Conservation (phyloP, 192 early-diverging fungal genomes). For the Linnemannia exigua region DNA sequence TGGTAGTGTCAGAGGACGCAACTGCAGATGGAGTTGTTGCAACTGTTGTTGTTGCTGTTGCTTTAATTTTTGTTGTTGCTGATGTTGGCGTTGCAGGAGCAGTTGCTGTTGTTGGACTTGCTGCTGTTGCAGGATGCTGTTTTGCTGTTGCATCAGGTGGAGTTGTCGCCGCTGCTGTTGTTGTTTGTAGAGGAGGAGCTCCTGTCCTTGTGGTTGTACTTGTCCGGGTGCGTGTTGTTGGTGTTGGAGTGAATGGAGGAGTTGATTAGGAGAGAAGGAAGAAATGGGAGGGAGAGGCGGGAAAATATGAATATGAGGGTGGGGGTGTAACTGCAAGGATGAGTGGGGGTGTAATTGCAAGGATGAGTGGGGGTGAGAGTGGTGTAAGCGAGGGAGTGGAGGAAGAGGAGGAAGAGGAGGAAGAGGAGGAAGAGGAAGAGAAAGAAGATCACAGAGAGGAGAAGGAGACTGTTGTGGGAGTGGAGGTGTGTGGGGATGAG, state of each 20-base stretch:
- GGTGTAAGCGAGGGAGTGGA: not conserved
- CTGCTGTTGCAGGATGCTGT: conserved; percentile 13
- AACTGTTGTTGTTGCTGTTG: conserved; percentile 26
- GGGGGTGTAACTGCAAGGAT: no score
- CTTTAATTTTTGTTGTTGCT: conserved; percentile 16
- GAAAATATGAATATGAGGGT: no score
- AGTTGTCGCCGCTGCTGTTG: not conserved
- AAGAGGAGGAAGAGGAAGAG: not conserved
- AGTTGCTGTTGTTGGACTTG: conserved; percentile 23
- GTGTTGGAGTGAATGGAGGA: not conserved
- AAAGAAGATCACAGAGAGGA: not conserved
- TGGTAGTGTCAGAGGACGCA: conserved; percentile 27
- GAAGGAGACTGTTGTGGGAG: not conserved
- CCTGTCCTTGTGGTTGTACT: not conserved
- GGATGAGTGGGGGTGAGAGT: not conserved
- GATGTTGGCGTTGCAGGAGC: conserved; percentile 20
- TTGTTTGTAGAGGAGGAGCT: not conserved
- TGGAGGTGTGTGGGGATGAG: not conserved
- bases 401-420: no score
- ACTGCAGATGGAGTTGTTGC: not conserved
- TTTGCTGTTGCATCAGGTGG: not conserved
- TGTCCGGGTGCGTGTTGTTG: not conserved
- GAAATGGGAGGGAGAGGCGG: no score
- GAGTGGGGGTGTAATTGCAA: no score
- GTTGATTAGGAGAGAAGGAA: not conserved